Conservation (phyloP, 495 filamentous ascomycete species). For the Hypoxylon crocopeplum region DNA sequence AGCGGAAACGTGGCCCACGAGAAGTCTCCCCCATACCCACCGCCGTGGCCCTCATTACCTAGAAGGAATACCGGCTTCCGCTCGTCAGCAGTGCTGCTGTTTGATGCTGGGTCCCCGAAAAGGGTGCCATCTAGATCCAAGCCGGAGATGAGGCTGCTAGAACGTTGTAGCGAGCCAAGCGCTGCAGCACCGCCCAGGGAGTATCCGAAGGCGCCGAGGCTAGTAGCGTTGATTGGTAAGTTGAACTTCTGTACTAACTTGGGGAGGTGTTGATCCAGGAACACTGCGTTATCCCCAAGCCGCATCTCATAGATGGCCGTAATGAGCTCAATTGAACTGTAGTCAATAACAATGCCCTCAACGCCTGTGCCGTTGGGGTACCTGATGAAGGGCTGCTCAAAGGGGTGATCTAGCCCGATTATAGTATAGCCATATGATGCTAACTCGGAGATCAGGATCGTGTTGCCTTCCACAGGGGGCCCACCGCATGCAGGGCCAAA, state of each 20-base stretch:
- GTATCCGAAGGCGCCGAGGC: slow-evolving; percentile 54
- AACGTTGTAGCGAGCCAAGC: slow-evolving; percentile 41
- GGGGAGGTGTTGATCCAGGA: slow-evolving; percentile 18
- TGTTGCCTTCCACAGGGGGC: slow-evolving; percentile 44
- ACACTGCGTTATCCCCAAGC: slow-evolving; percentile 23
- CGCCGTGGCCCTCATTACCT: slow-evolving; percentile 20
- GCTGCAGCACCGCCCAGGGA: slow-evolving; percentile 59
- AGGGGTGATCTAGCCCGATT: slow-evolving; percentile 56
- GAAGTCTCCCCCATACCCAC: background rate
- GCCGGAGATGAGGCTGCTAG: slow-evolving; percentile 48
- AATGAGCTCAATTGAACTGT: slow-evolving; percentile 2
- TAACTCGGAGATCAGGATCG: slow-evolving; percentile 49
- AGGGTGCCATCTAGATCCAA: slow-evolving; percentile 56
- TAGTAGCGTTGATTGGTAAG: slow-evolving; percentile 34
- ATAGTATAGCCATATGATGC: slow-evolving; percentile 59
- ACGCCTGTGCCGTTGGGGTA: slow-evolving; percentile 53
- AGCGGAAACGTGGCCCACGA: slow-evolving; percentile 26
- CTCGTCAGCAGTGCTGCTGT: slow-evolving; percentile 18
- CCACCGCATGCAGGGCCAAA: slow-evolving; percentile 36
- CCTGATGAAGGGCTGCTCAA: slow-evolving; percentile 54
- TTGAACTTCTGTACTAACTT: slow-evolving; percentile 9
- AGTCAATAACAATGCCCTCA: slow-evolving; percentile 30
- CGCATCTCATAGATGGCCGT: slow-evolving; percentile 27
- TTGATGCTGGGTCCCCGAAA: slow-evolving; percentile 15
- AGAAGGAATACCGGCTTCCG: slow-evolving; percentile 23